Evolutionary conservation across 495 filamentous ascomycete species (phyloP).

Genomic region (Podospora pseudoanserina): DNA sequence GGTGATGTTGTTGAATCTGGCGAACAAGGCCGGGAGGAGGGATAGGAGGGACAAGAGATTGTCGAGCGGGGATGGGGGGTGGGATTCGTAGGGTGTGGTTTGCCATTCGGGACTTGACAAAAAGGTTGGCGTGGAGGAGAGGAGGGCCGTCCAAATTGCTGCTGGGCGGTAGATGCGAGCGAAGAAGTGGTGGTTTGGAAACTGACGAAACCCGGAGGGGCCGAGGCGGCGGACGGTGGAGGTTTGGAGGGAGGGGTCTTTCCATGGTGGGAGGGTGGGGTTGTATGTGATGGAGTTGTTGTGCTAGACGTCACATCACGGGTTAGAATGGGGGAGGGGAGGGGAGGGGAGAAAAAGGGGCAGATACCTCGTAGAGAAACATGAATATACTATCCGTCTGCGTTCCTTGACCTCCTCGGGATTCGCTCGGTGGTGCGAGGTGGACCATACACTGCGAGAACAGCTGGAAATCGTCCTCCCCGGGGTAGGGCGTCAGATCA

Average conservation of each 20-base stretch:
- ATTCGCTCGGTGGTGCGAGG: constrained; percentile 23
- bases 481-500: constrained; percentile 28
- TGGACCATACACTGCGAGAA: constrained; percentile 36
- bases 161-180: constrained; percentile 44
- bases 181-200: constrained; percentile 50
- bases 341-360: background rate
- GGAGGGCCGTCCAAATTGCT: constrained; percentile 41
- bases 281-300: constrained; percentile 32
- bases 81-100: constrained; percentile 41
- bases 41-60: constrained; percentile 41
- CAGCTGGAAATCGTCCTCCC: constrained; percentile 37
- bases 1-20: constrained; percentile 34
- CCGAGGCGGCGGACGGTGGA: constrained; percentile 20
- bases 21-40: constrained; percentile 37
- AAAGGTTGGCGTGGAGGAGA: constrained; percentile 43
- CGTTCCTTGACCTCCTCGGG: constrained; percentile 7
- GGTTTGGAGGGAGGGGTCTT: background rate
- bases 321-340: background rate
- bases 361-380: constrained; percentile 45
- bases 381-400: constrained; percentile 35
- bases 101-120: constrained; percentile 44
- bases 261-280: constrained; percentile 18
- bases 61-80: constrained; percentile 44
- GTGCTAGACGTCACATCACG: constrained; percentile 16
- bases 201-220: constrained; percentile 37